Conservation (phyloP, 2,329 filamentous ascomycete genomes). For the Ophiostoma tasmaniense region DNA sequence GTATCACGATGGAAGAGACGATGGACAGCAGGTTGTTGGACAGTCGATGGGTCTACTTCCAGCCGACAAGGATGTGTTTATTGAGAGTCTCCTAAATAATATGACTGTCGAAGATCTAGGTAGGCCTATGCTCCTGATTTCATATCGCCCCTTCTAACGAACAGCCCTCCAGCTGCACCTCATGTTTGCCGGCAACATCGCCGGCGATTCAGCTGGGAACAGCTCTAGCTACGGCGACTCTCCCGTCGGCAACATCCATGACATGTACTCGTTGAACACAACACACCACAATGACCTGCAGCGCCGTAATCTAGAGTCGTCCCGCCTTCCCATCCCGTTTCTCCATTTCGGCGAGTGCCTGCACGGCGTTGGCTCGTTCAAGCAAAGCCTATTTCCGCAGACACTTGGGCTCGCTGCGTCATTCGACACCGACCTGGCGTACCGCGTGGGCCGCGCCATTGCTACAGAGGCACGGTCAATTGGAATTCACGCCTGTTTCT, state of each 20-base stretch:
- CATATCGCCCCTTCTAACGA: not conserved
- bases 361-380: slow-evolving; percentile 10
- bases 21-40: not conserved
- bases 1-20: not conserved
- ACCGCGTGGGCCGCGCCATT: slow-evolving; percentile 4
- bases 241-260: slow-evolving; percentile 9
- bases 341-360: slow-evolving; percentile 13
- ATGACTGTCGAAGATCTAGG: not conserved
- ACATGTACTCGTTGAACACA: slow-evolving; percentile 7
- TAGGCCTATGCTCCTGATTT: not conserved
- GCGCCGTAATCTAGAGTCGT: not conserved
- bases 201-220: not conserved
- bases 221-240: not conserved
- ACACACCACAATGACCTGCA: slow-evolving; percentile 10
- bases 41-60: not conserved
- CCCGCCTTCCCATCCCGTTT: slow-evolving; percentile 4
- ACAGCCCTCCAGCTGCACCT: slow-evolving; percentile 7
- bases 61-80: not conserved
- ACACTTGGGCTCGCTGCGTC: slow-evolving; percentile 6
- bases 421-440: slow-evolving; percentile 5
- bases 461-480: slow-evolving; percentile 6
- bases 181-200: slow-evolving; percentile 10
- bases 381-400: slow-evolving; percentile 11
- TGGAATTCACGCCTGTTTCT: slow-evolving; percentile 10
- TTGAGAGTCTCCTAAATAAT: not conserved